Evolutionary conservation across 306 rosid genomes (phyloP).

Genomic region (Pueraria montana): DNA sequence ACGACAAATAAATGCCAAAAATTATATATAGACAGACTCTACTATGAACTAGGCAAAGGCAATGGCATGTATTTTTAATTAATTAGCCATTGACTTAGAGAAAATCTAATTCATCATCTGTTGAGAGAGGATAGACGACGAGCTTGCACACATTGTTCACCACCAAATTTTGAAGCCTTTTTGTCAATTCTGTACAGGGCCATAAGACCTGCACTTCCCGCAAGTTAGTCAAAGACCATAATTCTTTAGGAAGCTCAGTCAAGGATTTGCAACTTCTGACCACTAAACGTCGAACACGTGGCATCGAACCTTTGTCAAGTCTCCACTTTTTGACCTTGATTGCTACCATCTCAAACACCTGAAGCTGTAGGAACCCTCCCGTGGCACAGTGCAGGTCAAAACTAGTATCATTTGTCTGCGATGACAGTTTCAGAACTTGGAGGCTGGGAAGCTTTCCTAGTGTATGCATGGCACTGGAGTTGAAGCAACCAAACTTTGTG

Average conservation of each 20-base stretch:
- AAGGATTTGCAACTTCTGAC: not conserved
- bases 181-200: not conserved
- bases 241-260: not conserved
- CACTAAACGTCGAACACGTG: not conserved
- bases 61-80: not conserved
- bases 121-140: not conserved
- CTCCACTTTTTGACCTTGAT: too few relatives aligned
- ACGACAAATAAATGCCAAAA: too few relatives aligned
- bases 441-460: slow-evolving; percentile 29
- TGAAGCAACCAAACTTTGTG: slow-evolving; percentile 7
- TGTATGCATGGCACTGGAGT: not conserved
- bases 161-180: not conserved
- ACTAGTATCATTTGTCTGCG: not conserved
- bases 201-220: not conserved
- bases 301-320: slow-evolving; percentile 12
- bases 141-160: not conserved
- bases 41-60: not conserved
- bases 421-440: slow-evolving; percentile 9
- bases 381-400: not conserved
- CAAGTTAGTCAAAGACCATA: not conserved
- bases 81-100: not conserved
- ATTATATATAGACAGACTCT: not conserved
- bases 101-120: not conserved
- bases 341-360: not conserved
- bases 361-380: not conserved